Conservation (phyloP, 495 filamentous ascomycete genomes). For the Penicillium subrubescens region DNA sequence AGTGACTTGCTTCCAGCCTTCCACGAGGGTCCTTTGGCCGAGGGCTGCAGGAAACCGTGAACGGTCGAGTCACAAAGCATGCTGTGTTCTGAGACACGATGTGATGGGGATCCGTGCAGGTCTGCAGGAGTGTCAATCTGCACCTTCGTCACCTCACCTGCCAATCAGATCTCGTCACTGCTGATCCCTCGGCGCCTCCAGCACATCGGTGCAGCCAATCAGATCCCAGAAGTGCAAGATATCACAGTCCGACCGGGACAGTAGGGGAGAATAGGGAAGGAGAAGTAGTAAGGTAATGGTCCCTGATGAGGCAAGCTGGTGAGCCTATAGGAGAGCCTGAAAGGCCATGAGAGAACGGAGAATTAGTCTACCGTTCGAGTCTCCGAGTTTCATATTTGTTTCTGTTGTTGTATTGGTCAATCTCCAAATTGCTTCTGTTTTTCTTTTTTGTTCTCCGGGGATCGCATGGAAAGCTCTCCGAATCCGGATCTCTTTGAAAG, state of each 20-base stretch:
- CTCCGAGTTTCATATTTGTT: constrained; percentile 17
- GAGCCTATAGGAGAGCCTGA: not conserved
- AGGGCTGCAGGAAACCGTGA: constrained; percentile 7
- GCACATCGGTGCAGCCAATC: constrained; percentile 23
- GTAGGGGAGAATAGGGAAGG: not conserved
- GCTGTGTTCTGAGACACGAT: constrained; percentile 25
- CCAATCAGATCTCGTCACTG: constrained; percentile 29
- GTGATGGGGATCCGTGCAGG: constrained; percentile 33
- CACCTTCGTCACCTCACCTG: constrained; percentile 30
- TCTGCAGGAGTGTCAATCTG: constrained; percentile 30
- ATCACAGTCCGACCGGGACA: not conserved
- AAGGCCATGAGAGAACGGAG: constrained; percentile 11
- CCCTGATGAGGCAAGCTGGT: not conserved
- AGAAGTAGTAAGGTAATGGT: not conserved
- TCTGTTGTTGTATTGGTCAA: not conserved
- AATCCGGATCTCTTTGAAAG: not conserved
- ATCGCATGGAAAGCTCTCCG: not conserved
- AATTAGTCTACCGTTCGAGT: constrained; percentile 13
- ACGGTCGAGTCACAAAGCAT: constrained; percentile 3
- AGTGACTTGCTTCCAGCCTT: not conserved
- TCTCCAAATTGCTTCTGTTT: not conserved
- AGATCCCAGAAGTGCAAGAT: not conserved
- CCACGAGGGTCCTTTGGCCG: not conserved
- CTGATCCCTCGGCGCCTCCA: constrained; percentile 31
- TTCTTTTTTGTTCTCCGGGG: not conserved